phyloP scores from a whole-genome alignment of 2,329 filamentous ascomycete species.

The Penicillium fuscoglaucum region DNA sequence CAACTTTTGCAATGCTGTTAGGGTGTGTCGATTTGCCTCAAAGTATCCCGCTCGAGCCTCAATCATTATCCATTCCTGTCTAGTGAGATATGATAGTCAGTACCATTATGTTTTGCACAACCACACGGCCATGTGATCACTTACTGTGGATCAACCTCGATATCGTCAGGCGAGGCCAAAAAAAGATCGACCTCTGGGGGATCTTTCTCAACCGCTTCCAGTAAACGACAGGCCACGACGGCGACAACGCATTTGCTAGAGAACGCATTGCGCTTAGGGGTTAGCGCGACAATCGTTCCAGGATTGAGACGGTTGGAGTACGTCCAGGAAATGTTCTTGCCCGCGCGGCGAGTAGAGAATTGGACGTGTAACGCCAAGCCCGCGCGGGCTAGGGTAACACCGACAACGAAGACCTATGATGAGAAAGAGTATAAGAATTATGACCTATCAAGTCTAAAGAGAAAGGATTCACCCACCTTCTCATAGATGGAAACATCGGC shows the following conservation, averaged over 20 bases:
- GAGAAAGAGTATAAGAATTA: background rate
- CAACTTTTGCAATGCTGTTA: slow-evolving; percentile 70
- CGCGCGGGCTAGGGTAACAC: background rate
- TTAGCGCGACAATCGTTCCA: slow-evolving; percentile 57
- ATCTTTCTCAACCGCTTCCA: slow-evolving; percentile 62
- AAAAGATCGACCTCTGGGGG: slow-evolving; percentile 75
- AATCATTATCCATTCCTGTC: slow-evolving; percentile 72
- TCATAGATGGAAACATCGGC: slow-evolving; percentile 66
- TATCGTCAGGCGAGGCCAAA: slow-evolving; percentile 62
- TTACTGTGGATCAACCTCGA: slow-evolving; percentile 66
- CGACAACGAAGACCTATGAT: background rate
- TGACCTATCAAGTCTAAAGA: background rate
- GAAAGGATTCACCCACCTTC: slow-evolving; percentile 49
- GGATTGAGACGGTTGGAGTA: slow-evolving; percentile 59
- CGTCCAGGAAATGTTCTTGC: slow-evolving; percentile 68
- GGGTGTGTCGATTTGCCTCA: slow-evolving; percentile 71
- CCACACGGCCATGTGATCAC: background rate
- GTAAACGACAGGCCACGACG: slow-evolving; percentile 67
- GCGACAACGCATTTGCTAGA: slow-evolving; percentile 66
- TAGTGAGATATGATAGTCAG: background rate
- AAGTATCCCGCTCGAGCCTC: slow-evolving; percentile 74
- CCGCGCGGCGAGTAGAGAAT: slow-evolving; percentile 49
- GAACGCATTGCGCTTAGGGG: slow-evolving; percentile 61
- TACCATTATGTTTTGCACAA: background rate
- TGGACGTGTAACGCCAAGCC: slow-evolving; percentile 2